Percentiles rank a stretch among this genome's conserved stretches.
These are phyloP conservation scores for Lathyrus oleraceus DNA, from an alignment of 306 rosid genomes.

Conservation along the genomic window DNA sequence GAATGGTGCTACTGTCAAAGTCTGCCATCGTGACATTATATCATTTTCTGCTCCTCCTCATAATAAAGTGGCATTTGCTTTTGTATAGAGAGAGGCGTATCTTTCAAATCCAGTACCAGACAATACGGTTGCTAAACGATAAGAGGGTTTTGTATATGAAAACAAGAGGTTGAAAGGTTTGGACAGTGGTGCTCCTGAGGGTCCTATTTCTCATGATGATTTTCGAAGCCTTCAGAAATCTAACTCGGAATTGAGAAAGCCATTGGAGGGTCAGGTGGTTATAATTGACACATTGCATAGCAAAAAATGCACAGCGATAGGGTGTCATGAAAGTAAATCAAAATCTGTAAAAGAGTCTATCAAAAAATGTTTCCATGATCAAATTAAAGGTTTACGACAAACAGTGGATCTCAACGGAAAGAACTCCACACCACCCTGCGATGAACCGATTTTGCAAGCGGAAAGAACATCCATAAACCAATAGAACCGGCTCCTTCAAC, in stretches of 20 bases:
- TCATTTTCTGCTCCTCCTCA: slow-evolving; percentile 90
- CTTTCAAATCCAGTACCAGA: slow-evolving; percentile 38
- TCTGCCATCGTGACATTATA: slow-evolving; percentile 81
- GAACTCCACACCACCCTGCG: no score
- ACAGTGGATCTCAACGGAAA: slow-evolving; percentile 64
- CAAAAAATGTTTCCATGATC: slow-evolving; percentile 62
- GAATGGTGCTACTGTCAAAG: slow-evolving; percentile 60
- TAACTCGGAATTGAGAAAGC: slow-evolving; percentile 90
- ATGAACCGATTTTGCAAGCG: no score
- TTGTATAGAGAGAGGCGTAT: slow-evolving; percentile 81
- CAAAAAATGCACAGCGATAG: slow-evolving; percentile 61
- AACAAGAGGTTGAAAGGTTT: slow-evolving; percentile 89
- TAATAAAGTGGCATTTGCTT: slow-evolving; percentile 67
- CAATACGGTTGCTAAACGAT: slow-evolving; percentile 64
- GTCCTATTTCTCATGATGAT: slow-evolving; percentile 96
- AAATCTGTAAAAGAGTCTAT: slow-evolving; percentile 66
- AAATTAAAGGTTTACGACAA: slow-evolving; percentile 58
- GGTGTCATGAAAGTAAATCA: slow-evolving; percentile 68
- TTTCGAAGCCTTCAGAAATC: slow-evolving; percentile 95
- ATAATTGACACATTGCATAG: no score
- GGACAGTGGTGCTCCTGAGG: slow-evolving; percentile 95
- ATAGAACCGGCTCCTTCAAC: no score
- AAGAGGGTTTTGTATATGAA: slow-evolving; percentile 69
- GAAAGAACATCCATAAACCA: no score
- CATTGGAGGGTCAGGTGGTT: slow-evolving; percentile 83